Conservation (phyloP, 805 yeast species). For the Metschnikowia dekortorum region DNA sequence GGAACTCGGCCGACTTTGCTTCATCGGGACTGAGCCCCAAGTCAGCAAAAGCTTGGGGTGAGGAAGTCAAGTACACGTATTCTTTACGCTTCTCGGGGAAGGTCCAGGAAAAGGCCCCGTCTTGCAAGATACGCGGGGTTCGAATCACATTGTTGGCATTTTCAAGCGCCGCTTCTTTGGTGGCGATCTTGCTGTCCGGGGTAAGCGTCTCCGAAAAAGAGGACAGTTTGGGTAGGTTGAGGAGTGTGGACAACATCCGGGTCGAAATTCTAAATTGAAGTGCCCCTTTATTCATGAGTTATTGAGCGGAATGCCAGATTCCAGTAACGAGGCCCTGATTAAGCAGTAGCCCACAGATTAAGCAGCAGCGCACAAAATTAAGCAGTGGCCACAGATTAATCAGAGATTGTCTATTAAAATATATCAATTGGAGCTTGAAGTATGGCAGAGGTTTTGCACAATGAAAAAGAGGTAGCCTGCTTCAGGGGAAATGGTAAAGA, state of each 20-base stretch:
- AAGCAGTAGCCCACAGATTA: too few species aligned
- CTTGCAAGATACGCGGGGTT: slow-evolving; percentile 36
- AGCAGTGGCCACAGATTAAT: too few species aligned
- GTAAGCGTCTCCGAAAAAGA: slow-evolving; percentile 23
- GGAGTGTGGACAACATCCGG: slow-evolving; percentile 18
- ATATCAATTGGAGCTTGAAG: too few species aligned
- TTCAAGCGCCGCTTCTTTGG: slow-evolving; percentile 23
- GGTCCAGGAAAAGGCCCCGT: slow-evolving; percentile 72
- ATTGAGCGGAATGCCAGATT: not conserved
- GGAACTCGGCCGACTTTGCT: slow-evolving; percentile 41
- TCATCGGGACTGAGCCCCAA: slow-evolving; percentile 48
- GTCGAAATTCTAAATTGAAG: not conserved
- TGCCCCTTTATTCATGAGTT: not conserved
- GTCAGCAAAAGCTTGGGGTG: slow-evolving; percentile 57
- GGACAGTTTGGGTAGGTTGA: slow-evolving; percentile 27
- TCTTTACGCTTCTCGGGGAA: slow-evolving; percentile 58
- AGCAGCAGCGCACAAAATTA: too few species aligned
- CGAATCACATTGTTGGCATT: slow-evolving; percentile 30
- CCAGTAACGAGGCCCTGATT: not conserved
- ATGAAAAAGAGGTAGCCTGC: not conserved
- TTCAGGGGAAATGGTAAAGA: not conserved
- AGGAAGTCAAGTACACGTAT: slow-evolving; percentile 52
- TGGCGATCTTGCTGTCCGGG: slow-evolving; percentile 30
- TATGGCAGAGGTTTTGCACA: too few species aligned
- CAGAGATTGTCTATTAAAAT: too few species aligned